Evolutionary conservation across 2,329 filamentous ascomycete species (phyloP), one percentile per base, ranked within the genome.

Genomic region (Tetracladium maxilliforme): DNA sequence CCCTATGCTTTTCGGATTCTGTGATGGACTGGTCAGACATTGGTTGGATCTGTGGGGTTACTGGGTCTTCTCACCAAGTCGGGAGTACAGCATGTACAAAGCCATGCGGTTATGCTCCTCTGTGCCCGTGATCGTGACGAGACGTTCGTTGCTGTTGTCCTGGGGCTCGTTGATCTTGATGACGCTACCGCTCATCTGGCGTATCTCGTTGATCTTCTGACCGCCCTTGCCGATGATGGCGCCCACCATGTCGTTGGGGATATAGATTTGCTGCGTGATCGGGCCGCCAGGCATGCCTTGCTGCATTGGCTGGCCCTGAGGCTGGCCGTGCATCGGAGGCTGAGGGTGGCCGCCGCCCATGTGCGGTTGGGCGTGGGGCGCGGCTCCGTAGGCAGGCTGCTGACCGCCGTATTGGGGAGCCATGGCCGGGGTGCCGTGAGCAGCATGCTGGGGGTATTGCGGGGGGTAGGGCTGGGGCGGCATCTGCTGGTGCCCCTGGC

Each of bases 101-200:
- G 90, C 90, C 86, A 98, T 95, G 45, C 93, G 82, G 57, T 98
- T 98, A 62, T 84, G 94, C 55, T 98, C 90, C 42, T 92, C 84
- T 6, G 90, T 95, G 36, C 90, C 90, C 3, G 90, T 94, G 40
- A 98, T 92, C 10, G 90, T 98, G 30, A 98, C 90, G 31, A 98
- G 62, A 34, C 90, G 77, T 61, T 98, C 90, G 45, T 95, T 98
- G 64, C 83, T 95, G 56, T 92, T 95, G 52, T 95, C 90, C 51
- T 94, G 90, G 2, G 90, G 90, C 51, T 98, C 90, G 49, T 98
- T 95, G 64, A 98, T 98, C 64, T 98, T 98, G 53, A 98, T 95
- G 23, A 98, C 86, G 56, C 87, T 95, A 39, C 87, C 90, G 50
- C 81, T 92, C 41, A 98, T 73, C 51, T 94, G 84, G 39, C 90